Evolutionary conservation across 768 basidiomycete species (phyloP), one percentile per base, ranked within the genome.

Genomic region (Boletus reticulatus): DNA sequence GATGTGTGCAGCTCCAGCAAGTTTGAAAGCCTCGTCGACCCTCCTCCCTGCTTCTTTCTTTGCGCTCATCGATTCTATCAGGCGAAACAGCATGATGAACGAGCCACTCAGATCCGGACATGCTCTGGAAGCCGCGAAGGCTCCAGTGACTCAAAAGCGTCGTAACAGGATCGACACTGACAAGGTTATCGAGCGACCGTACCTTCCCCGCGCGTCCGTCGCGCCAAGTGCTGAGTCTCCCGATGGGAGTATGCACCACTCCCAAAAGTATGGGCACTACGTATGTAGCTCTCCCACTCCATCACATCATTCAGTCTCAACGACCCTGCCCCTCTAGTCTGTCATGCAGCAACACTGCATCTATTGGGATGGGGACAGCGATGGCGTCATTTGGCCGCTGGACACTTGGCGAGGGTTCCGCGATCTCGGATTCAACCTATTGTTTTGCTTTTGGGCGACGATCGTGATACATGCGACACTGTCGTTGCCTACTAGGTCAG

Each of bases 331-430:
- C 42, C n/a, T 46, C 13, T 45, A 74, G 65, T 72, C 75, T 13
- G 75, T 75, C 36, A 65, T 77, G 53, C 74, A 78, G 55, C 74
- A 77, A 44, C 77, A 78, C 55, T 70, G 69, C 60, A 20, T 65
- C 24, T 78, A 75, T 57, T 78, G 76, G 67, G 77, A 79, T 50
- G 60, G 53, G 9, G 73, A 78, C 57, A 31, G 56, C 4, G 78
- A 80, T 50, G 76, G 76, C 3, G 53, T 78, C 43, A 74, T 80
- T 48, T 79, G 75, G 74, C 78, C 78, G 5, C 51, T 59, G 12
- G 76, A 79, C 49, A 80, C 78, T 9, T 78, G 66, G 63, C 57
- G 61, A 8, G 76, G 74, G 16, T 76, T 78, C 61, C 70, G 72
- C 54, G 68, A 69, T 27, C 70, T 80, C 29, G 74, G 75, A 8